These are phyloP conservation scores for Lojkania enalia DNA, from an alignment of 2,329 filamentous ascomycete genomes.

Conservation along the genomic window DNA sequence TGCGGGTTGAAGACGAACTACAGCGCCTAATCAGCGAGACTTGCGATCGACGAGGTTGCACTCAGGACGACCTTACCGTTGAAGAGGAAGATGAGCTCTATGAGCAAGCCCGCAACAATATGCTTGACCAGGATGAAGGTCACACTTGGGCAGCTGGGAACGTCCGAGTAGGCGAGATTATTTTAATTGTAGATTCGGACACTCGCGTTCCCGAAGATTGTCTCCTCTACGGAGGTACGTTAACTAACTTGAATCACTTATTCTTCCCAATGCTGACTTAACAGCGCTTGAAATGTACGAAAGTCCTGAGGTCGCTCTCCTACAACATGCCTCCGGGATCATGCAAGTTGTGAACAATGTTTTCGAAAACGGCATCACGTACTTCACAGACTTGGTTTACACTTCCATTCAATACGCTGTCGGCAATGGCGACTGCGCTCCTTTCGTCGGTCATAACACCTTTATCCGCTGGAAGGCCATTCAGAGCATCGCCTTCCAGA, in stretches of 20 bases:
- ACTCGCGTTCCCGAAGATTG: constrained; percentile 55
- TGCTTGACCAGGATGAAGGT: constrained; percentile 65
- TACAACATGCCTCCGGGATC: constrained; percentile 68
- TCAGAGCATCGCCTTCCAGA: constrained; percentile 56
- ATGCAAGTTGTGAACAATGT: constrained; percentile 73
- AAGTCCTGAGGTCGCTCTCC: constrained; percentile 74
- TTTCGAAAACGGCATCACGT: constrained; percentile 75
- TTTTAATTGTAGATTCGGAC: constrained; percentile 58
- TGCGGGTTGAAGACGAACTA: constrained; percentile 65
- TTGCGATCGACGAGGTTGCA: constrained; percentile 21
- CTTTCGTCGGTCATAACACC: constrained; percentile 76
- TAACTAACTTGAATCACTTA: too few relatives aligned
- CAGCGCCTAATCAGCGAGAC: constrained; percentile 30
- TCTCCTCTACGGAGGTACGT: too few relatives aligned
- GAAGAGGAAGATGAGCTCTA: constrained; percentile 35
- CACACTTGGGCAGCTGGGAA: constrained; percentile 83
- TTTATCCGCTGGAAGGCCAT: constrained; percentile 70
- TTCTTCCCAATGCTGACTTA: too few relatives aligned
- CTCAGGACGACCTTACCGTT: constrained; percentile 23
- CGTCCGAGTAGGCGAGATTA: constrained; percentile 80
- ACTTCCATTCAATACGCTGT: constrained; percentile 70
- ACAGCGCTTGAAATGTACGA: constrained; percentile 78
- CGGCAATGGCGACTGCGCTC: constrained; percentile 69
- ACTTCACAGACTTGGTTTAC: constrained; percentile 77
- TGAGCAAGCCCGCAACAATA: constrained; percentile 56